Percentiles rank a stretch among this genome's conserved stretches.
Conservation (phyloP, 2,329 filamentous ascomycete genomes). For the Curvularia eragrostidis region DNA sequence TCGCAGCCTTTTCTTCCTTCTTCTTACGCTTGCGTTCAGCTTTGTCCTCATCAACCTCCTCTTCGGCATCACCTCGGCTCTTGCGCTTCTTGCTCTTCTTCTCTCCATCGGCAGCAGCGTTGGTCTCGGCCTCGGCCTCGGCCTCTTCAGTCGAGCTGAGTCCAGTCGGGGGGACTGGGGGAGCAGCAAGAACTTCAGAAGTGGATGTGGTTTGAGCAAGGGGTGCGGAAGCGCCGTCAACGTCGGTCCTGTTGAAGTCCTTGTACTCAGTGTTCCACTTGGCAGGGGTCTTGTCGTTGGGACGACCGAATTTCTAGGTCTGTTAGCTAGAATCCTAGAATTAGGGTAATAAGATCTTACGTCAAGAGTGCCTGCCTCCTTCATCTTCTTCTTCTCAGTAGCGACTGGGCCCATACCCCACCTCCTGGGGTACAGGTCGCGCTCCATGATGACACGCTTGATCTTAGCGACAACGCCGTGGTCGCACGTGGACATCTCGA, state of each 20-base stretch:
- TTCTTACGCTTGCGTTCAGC: constrained; percentile 68
- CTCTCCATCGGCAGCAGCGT: constrained; percentile 13
- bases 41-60: constrained; percentile 55
- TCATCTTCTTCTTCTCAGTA: constrained; percentile 99
- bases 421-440: constrained; percentile 93
- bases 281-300: constrained; percentile 90
- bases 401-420: constrained; percentile 96
- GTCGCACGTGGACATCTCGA: constrained; percentile 95
- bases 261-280: constrained; percentile 94
- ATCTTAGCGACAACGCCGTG: constrained; percentile 98
- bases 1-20: constrained; percentile 68
- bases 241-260: constrained; percentile 64
- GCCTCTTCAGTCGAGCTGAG: constrained; percentile 45
- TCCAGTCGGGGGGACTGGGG: constrained; percentile 44
- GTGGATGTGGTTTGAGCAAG: constrained; percentile 44
- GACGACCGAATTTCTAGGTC: constrained; percentile 80
- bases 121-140: constrained; percentile 47
- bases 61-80: constrained; percentile 57
- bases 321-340: constrained; percentile 40
- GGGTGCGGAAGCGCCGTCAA: constrained; percentile 31
- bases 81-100: constrained; percentile 55
- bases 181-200: constrained; percentile 47
- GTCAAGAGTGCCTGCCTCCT: constrained; percentile 96
- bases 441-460: constrained; percentile 99
- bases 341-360: constrained; percentile 51